Evolutionary conservation across 257 asterid species (phyloP).

Genomic region (Cynanchum wilfordii): DNA sequence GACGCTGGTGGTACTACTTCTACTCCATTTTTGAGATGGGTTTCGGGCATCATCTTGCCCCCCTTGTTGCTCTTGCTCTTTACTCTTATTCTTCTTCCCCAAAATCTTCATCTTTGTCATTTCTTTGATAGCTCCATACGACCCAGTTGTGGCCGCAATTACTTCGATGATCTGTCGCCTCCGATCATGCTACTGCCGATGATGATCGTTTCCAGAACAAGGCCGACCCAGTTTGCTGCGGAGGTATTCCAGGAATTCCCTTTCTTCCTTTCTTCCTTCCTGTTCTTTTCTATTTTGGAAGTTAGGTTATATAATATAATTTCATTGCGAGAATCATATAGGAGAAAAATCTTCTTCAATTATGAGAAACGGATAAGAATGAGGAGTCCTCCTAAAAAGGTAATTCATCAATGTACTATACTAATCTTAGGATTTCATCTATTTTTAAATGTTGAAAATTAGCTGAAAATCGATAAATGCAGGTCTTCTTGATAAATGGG

Average conservation of each 20-base stretch:
- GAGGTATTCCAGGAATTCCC: conserved; percentile 3
- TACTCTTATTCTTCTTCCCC: conserved; percentile 25
- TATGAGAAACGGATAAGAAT: conserved; percentile 87
- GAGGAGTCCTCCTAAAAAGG: conserved; percentile 98
- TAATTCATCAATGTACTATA: conserved; percentile 7
- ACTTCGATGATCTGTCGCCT: neutral
- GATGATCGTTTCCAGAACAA: neutral
- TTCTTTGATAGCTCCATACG: conserved; percentile 14
- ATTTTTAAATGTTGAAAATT: neutral
- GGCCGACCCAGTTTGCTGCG: conserved; percentile 15
- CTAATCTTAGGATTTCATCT: neutral
- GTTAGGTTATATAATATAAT: conserved; percentile 4
- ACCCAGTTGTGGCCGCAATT: neutral
- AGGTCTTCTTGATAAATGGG: no score
- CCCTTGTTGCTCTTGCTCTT: conserved; percentile 41
- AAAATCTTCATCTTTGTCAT: conserved; percentile 15
- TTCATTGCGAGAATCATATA: conserved; percentile 54
- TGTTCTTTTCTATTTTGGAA: neutral
- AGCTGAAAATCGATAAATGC: no score
- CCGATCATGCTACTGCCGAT: neutral
- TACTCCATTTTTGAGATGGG: conserved; percentile 35
- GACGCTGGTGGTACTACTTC: conserved; percentile 7
- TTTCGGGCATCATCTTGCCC: conserved; percentile 52
- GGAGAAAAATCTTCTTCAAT: conserved; percentile 75
- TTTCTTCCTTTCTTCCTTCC: neutral